Percentiles rank a stretch among this genome's conserved stretches.
phyloP scores from a whole-genome alignment of 148 eudicot species.

The Linanthus parryae region DNA sequence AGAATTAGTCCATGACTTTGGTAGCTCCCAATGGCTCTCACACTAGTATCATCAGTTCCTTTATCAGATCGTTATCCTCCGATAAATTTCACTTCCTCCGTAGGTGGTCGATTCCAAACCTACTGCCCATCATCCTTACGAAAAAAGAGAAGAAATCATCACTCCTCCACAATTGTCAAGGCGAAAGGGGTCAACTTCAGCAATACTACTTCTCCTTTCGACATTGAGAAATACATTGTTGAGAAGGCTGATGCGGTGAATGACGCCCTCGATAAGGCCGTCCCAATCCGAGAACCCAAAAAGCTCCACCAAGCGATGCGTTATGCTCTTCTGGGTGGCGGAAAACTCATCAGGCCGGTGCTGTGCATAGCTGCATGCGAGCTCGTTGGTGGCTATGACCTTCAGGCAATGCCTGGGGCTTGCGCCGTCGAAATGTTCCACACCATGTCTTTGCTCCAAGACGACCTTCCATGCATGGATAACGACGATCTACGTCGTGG shows the following conservation, averaged over 20 bases:
- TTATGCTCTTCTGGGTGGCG: slow-evolving; percentile 28
- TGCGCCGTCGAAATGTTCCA: slow-evolving; percentile 33
- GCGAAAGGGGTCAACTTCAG: too few relatives aligned
- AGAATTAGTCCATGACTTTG: too few relatives aligned
- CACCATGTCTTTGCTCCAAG: slow-evolving; percentile 34
- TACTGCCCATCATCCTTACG: too few relatives aligned
- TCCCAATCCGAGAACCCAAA: slow-evolving; percentile 24
- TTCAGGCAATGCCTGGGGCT: slow-evolving; percentile 22
- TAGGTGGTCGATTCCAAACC: too few relatives aligned
- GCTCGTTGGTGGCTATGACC: slow-evolving; percentile 26
- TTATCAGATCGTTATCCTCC: too few relatives aligned
- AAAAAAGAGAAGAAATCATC: too few relatives aligned
- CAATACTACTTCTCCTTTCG: slow-evolving; percentile 8
- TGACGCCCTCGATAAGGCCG: slow-evolving; percentile 23
- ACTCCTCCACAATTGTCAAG: too few relatives aligned
- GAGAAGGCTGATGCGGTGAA: slow-evolving; percentile 19
- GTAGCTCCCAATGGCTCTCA: too few relatives aligned
- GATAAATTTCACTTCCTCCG: too few relatives aligned
- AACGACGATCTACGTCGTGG: slow-evolving; percentile 31
- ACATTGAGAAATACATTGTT: slow-evolving; percentile 23
- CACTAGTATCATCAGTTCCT: too few relatives aligned
- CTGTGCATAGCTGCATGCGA: slow-evolving; percentile 33
- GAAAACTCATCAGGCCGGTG: slow-evolving; percentile 29
- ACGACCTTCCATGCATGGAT: slow-evolving; percentile 42
- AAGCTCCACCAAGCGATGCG: slow-evolving; percentile 33